A percentile compares a stretch with the other conserved stretches of the same genome.
phyloP scores from a whole-genome alignment of 371 early-diverging fungal species.

The Mortierella sp. region DNA sequence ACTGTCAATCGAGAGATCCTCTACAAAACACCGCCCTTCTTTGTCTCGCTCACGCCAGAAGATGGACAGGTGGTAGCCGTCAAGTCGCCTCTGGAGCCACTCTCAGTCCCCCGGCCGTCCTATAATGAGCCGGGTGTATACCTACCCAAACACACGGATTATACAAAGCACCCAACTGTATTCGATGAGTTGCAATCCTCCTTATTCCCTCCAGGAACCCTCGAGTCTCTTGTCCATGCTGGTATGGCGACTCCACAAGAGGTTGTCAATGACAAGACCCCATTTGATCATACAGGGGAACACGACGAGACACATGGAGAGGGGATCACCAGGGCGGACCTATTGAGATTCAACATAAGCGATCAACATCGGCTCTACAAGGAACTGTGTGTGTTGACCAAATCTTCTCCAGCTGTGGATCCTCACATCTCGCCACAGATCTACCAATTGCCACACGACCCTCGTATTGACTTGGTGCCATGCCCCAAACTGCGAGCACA shows the following conservation, averaged over 20 bases:
- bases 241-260: conserved; percentile 38
- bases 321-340: conserved; percentile 5
- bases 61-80: conserved; percentile 4
- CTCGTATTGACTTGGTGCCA: conserved; percentile 67
- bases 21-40: conserved; percentile 39
- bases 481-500: conserved; percentile 66
- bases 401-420: conserved; percentile 41
- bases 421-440: conserved; percentile 49
- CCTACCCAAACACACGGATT: conserved; percentile 34
- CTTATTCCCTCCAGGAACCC: conserved; percentile 39
- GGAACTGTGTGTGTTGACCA: conserved; percentile 36
- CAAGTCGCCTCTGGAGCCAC: conserved; percentile 7
- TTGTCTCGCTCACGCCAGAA: conserved; percentile 15
- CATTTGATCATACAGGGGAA: conserved; percentile 25
- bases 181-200: conserved; percentile 49
- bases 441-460: conserved; percentile 65
- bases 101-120: conserved; percentile 15
- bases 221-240: conserved; percentile 24
- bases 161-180: conserved; percentile 39
- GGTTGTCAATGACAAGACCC: conserved; percentile 26
- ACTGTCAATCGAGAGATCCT: conserved; percentile 38
- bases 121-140: conserved; percentile 12
- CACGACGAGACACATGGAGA: neutral
- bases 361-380: conserved; percentile 34
- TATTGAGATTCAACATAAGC: conserved; percentile 20